A percentile compares a stretch with the other conserved stretches of the same genome.
Conservation (phyloP, 495 filamentous ascomycete genomes). For the Penicillium waksmanii region DNA sequence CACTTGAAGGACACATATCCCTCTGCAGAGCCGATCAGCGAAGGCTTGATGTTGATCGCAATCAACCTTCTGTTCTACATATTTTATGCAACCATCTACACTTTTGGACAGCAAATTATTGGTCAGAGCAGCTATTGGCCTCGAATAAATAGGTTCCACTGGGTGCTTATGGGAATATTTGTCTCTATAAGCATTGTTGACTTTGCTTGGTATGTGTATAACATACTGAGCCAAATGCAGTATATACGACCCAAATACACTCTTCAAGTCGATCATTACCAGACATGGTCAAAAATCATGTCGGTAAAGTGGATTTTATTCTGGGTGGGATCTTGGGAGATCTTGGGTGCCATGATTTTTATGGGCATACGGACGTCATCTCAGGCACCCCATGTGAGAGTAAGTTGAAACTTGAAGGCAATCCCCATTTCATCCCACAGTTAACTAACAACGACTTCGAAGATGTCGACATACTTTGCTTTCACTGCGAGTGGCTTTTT, state of each 20-base stretch:
- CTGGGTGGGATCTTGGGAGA: constrained; percentile 2
- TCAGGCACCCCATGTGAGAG: not conserved
- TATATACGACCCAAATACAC: not conserved
- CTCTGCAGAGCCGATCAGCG: not conserved
- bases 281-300: not conserved
- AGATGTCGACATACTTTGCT: not conserved
- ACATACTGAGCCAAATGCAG: not conserved
- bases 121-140: not conserved
- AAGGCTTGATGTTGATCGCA: not conserved
- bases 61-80: not conserved
- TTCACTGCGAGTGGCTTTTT: constrained; percentile 1
- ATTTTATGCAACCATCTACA: not conserved
- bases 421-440: too few relatives aligned
- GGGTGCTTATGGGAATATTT: constrained; percentile 2
- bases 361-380: not conserved
- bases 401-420: not conserved
- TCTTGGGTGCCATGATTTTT: not conserved
- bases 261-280: not conserved
- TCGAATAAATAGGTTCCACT: not conserved
- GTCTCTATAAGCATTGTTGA: not conserved
- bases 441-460: not conserved
- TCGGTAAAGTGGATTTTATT: not conserved
- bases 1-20: not conserved
- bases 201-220: constrained; percentile 1
- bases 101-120: not conserved